Evolutionary conservation across 306 rosid species (phyloP), one percentile per base, ranked within the genome.

Genomic region (Fagus crenata): DNA sequence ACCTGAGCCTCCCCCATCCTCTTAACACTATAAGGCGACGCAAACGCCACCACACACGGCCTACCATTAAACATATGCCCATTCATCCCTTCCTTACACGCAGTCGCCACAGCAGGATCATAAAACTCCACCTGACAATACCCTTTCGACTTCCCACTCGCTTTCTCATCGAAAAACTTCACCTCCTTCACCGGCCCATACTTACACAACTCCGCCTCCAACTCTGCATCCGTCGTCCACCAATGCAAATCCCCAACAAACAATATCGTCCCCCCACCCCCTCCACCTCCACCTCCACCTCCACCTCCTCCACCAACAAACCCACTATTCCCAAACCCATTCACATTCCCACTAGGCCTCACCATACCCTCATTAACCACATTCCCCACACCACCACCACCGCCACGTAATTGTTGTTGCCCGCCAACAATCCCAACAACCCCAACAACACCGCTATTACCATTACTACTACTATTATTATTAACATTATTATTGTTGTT

Each of bases 231-330:
- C 0, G 98, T 96, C 8, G 97, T 96, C 99, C 99, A 96, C 99
- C 99, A 96, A 76, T 96, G 98, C 83, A 96, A 83, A 80, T 96
- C 99, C 49, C 99, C 99, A 64, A 95, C 99, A 92, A 90, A 95
- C 77, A 92, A 81, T 43, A 90, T 82, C 0, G 93, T 91, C 9
- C 96, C 91, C 0, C 91, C 95, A 35, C 84, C 89, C 13, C 89
- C 82, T 14, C 85, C 85, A 11, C 84, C 85, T 1, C 79, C 78
- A 3, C n/a, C n/a, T n/a, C n/a, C n/a, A n/a, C 77, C 80, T 2
- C 76, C 79, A 1, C 79, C 83, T 5, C 14, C 75, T 49, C 63
- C 69, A 69, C 7, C 78, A n/a, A 60, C 87, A 51, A 49, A 83
- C 77, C 67, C 86, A 78, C 79, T 85, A 71, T 76, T 85, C 7